Evolutionary conservation across 345 rosid genomes (phyloP), one percentile per base, ranked within the genome.

Genomic region (Hypericum perforatum): DNA sequence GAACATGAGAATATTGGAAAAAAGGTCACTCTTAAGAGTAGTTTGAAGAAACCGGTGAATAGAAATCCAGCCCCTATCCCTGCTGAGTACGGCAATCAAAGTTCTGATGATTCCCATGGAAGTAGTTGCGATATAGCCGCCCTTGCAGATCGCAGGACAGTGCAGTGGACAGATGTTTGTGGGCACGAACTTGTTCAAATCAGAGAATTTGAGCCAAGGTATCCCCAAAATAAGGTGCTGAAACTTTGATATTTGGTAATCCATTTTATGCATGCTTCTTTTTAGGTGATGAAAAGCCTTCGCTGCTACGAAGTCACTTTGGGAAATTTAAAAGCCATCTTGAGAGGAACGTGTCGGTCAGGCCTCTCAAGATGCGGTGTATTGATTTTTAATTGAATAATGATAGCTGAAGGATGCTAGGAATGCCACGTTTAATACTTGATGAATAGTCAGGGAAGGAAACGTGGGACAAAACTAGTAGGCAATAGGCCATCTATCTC

Each of bases 151-250:
- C 71, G 70, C 64, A 70, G 91, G 64, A 92, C 78, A 81, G 97
- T 92, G 70, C 95, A 84, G 73, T 92, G 98, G 98, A 80, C 83
- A 6, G 97, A 92, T 82, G 77, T 77, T 60, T 77, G 85, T 74
- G 97, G 98, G 45, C 82, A 74, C 54, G 97, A 85, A 66, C 94
- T 92, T 62, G 81, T 62, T 50, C 91, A 92, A 74, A 75, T 88
- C 68, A 73, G 81, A 72, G 98, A 88, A 74, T 92, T 88, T 74
- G 97, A 88, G 63, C 95, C 98, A 54, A 92, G 98, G 97, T 94
- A 84, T 22, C 32, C 4, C 49, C 45, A 7, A 41, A 62, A 37
- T 52, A 13, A 3, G 5, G 10, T 8, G 8, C 22, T 32, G 15
- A 13, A 13, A 32, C 7, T 46, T 46, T 11, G 50, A 32, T 46